phyloP scores from a whole-genome alignment of 2,329 filamentous ascomycete species.

The Trichoderma brevicompactum region DNA sequence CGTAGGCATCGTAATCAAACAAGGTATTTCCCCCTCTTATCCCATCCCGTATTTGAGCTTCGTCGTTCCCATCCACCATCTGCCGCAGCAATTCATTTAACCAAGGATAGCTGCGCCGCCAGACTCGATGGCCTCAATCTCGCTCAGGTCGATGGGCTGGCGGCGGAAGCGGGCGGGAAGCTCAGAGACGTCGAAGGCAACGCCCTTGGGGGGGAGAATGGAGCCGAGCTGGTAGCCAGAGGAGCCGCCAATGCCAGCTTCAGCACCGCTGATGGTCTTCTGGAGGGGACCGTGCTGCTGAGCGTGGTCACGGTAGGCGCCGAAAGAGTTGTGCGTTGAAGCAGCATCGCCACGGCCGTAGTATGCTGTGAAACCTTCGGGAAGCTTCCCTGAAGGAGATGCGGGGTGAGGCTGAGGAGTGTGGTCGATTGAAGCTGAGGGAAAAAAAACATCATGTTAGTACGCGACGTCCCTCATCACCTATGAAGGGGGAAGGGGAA shows the following conservation, averaged over 20 bases:
- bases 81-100: conserved; percentile 38
- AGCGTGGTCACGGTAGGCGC: conserved; percentile 75
- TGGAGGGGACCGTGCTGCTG: conserved; percentile 78
- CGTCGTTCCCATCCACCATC: not conserved
- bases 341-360: conserved; percentile 33
- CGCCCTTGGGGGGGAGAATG: conserved; percentile 70
- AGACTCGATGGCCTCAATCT: conserved; percentile 96
- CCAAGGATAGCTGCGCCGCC: conserved; percentile 72
- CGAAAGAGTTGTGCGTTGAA: conserved; percentile 65
- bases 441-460: conserved; percentile 33
- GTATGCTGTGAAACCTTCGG: conserved; percentile 52
- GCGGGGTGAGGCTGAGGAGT: conserved; percentile 74
- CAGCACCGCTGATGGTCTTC: conserved; percentile 54
- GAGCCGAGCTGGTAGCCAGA: conserved; percentile 74
- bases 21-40: conserved; percentile 1
- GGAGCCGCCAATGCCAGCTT: conserved; percentile 59
- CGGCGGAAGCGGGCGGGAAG: conserved; percentile 84
- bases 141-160: conserved; percentile 71
- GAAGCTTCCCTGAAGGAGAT: conserved; percentile 67
- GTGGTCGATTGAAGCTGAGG: conserved; percentile 70
- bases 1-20: conserved; percentile 11
- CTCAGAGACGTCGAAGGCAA: conserved; percentile 88
- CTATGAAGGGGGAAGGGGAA: no score
- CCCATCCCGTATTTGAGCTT: not conserved
- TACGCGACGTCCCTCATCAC: not conserved